phyloP scores from a whole-genome alignment of 768 basidiomycete species.

The Gymnopilus dilepis region DNA sequence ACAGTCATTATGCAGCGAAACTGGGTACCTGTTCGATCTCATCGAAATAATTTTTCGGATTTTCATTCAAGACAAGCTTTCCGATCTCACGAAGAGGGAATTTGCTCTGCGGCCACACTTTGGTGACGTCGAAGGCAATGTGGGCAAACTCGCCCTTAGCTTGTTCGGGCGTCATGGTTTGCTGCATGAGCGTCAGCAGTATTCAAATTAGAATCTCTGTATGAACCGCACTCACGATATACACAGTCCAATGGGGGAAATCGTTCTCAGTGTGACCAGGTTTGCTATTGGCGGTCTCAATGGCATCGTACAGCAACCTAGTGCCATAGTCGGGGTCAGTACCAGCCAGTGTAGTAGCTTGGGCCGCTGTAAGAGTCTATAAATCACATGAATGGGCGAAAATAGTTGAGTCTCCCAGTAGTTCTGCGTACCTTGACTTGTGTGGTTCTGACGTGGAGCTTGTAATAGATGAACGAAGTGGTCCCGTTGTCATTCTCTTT shows the following conservation, averaged over 20 bases:
- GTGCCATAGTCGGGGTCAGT: slow-evolving; percentile 88
- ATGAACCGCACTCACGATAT: slow-evolving; percentile 58
- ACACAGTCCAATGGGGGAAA: slow-evolving; percentile 88
- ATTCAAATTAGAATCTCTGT: neutral
- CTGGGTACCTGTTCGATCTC: slow-evolving; percentile 85
- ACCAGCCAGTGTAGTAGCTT: slow-evolving; percentile 67
- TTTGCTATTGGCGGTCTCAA: slow-evolving; percentile 79
- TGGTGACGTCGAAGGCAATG: slow-evolving; percentile 91
- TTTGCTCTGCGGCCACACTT: slow-evolving; percentile 87
- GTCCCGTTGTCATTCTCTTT: slow-evolving; percentile 85
- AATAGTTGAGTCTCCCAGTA: neutral
- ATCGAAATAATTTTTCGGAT: slow-evolving; percentile 87
- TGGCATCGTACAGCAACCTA: slow-evolving; percentile 77
- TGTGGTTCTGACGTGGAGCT: slow-evolving; percentile 78
- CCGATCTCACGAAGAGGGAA: slow-evolving; percentile 89
- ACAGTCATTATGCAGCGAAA: neutral
- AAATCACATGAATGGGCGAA: slow-evolving; percentile 20
- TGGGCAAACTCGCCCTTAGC: slow-evolving; percentile 89
- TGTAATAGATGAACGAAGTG: slow-evolving; percentile 85
- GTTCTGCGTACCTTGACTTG: slow-evolving; percentile 75
- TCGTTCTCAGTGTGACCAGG: no score
- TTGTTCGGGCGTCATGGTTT: slow-evolving; percentile 93
- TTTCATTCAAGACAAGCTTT: slow-evolving; percentile 81
- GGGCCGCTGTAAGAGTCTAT: slow-evolving; percentile 74
- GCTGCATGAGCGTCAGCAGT: slow-evolving; percentile 45